These are phyloP conservation scores for Vitis rotundifolia DNA, from an alignment of 164 flowering plant genomes.

Conservation along the genomic window DNA sequence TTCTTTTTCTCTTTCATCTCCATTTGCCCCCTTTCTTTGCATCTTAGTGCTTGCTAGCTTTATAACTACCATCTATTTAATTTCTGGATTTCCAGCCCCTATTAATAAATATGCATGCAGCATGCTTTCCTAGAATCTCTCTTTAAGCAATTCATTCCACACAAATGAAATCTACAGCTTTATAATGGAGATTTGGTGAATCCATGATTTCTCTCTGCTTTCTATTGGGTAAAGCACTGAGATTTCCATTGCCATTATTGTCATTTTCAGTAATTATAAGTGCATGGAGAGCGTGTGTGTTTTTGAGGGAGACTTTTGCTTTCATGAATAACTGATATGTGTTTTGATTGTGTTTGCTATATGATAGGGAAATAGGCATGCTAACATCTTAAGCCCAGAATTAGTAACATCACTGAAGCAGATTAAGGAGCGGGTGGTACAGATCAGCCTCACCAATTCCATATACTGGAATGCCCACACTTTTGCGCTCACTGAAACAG, in stretches of 20 bases:
- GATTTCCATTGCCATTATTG: no score
- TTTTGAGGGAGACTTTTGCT: neutral
- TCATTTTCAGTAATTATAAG: no score
- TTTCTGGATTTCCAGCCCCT: neutral
- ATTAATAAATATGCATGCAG: no score
- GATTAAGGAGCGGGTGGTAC: slow-evolving; percentile 76
- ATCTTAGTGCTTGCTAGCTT: neutral
- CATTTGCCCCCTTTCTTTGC: neutral
- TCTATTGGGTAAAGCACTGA: no score
- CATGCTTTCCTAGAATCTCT: no score
- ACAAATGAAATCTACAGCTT: no score
- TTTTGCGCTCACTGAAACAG: slow-evolving; percentile 85
- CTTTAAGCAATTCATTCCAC: no score
- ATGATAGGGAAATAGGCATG: slow-evolving; percentile 63
- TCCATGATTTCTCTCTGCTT: no score
- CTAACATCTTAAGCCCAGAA: slow-evolving; percentile 74
- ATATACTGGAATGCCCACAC: slow-evolving; percentile 96
- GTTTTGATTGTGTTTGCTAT: neutral
- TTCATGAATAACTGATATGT: neutral
- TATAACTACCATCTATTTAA: neutral
- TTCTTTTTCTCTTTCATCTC: neutral
- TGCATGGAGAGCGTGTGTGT: neutral
- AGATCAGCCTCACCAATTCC: slow-evolving; percentile 91
- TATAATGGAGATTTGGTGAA: no score
- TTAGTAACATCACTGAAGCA: slow-evolving; percentile 83